Evolutionary conservation across 2,329 filamentous ascomycete species (phyloP).

Genomic region (Cytospora piceicola): DNA sequence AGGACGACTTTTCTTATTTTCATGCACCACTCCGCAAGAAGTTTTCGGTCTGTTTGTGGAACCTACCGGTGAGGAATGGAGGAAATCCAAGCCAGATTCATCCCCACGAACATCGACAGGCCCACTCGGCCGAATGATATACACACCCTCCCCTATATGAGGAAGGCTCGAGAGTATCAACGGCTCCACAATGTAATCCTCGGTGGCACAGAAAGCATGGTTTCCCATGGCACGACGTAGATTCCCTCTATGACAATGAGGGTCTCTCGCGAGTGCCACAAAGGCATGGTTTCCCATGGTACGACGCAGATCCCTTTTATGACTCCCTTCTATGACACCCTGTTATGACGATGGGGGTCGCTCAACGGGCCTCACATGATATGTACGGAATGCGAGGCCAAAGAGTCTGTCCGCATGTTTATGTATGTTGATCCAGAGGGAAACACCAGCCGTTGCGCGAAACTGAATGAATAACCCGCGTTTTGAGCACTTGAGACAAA

Average conservation of each 20-base stretch:
- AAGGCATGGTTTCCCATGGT: neutral
- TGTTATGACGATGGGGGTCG: slow-evolving; percentile 10
- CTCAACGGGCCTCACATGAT: slow-evolving; percentile 35
- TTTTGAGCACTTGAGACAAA: slow-evolving; percentile 24
- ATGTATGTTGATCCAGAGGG: slow-evolving; percentile 30
- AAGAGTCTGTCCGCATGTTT: slow-evolving; percentile 21
- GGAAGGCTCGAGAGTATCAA: slow-evolving; percentile 23
- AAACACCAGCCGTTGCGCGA: slow-evolving; percentile 19
- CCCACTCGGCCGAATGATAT: slow-evolving; percentile 28
- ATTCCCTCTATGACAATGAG: neutral
- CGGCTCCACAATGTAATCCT: slow-evolving; percentile 20
- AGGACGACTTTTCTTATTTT: slow-evolving; percentile 17
- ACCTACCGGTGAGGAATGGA: slow-evolving; percentile 25
- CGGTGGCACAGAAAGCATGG: neutral
- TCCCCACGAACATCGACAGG: slow-evolving; percentile 23
- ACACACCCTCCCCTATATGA: slow-evolving; percentile 23
- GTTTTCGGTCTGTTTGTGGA: slow-evolving; percentile 23
- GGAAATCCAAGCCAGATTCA: slow-evolving; percentile 3
- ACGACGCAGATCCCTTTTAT: slow-evolving; percentile 9
- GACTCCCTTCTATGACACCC: slow-evolving; percentile 3
- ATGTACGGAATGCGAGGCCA: slow-evolving; percentile 32
- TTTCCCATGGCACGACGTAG: neutral
- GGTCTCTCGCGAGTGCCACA: neutral
- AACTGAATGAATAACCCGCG: slow-evolving; percentile 28
- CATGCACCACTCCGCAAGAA: slow-evolving; percentile 24